Evolutionary conservation across 2,329 filamentous ascomycete species (phyloP).

Genomic region (Arthrobotrys megalospora): DNA sequence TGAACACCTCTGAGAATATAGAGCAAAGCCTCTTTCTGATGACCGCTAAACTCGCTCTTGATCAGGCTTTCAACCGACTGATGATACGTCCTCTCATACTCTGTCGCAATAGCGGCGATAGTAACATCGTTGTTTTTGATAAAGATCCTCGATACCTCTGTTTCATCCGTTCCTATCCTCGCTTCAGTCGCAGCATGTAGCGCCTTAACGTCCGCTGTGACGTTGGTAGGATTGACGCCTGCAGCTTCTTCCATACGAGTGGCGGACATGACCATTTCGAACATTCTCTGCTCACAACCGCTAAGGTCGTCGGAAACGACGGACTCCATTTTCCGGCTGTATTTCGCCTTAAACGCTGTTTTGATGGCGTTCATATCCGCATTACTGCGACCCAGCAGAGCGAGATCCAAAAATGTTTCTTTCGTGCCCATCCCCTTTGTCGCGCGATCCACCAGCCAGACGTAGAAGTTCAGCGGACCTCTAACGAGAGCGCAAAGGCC

Average conservation of each 20-base stretch:
- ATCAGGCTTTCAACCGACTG: constrained; percentile 80
- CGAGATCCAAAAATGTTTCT: constrained; percentile 86
- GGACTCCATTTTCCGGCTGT: constrained; percentile 77
- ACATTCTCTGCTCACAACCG: constrained; percentile 87
- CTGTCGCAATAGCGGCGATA: constrained; percentile 83
- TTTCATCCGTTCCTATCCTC: constrained; percentile 74
- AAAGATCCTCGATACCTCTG: constrained; percentile 84
- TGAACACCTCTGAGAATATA: constrained; percentile 82
- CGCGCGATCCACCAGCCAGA: constrained; percentile 78
- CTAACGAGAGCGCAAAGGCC: constrained; percentile 81
- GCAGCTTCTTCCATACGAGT: constrained; percentile 82
- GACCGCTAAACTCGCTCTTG: constrained; percentile 86
- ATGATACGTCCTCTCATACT: constrained; percentile 82
- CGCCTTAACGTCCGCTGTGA: constrained; percentile 82
- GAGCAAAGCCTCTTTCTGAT: constrained; percentile 88
- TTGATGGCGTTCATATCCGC: constrained; percentile 92
- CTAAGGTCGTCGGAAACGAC: constrained; percentile 85
- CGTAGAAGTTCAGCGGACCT: constrained; percentile 85
- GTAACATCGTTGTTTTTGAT: constrained; percentile 84
- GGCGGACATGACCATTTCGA: constrained; percentile 83
- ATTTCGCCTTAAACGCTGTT: constrained; percentile 78
- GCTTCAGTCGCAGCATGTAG: constrained; percentile 84
- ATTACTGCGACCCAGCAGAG: constrained; percentile 85
- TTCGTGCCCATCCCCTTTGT: constrained; percentile 88
- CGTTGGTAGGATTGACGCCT: constrained; percentile 80